Conservation (phyloP, 306 rosid species). For the Morella rubra region DNA sequence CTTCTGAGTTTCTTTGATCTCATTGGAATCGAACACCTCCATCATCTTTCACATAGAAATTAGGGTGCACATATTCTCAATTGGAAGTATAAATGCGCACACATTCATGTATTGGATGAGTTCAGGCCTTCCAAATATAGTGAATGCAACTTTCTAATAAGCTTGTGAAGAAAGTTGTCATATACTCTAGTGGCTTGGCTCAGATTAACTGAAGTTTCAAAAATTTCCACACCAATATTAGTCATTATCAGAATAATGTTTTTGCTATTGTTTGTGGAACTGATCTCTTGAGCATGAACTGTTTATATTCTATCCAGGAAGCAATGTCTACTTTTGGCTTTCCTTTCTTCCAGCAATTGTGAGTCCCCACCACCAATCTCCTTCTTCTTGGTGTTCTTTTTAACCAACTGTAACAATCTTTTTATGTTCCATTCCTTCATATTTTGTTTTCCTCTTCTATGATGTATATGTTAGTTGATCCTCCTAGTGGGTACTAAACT, state of each 20-base stretch:
- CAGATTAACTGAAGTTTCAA: background rate
- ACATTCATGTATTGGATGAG: background rate
- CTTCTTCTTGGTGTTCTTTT: background rate
- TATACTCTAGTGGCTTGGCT: slow-evolving; percentile 3
- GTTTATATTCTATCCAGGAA: slow-evolving; percentile 57
- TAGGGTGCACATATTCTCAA: background rate
- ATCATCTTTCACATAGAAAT: background rate
- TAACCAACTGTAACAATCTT: slow-evolving; percentile 17
- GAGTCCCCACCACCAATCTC: slow-evolving; percentile 36
- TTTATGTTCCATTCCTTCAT: slow-evolving; percentile 10
- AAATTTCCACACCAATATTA: background rate
- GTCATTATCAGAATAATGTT: background rate
- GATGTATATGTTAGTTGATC: slow-evolving; percentile 54
- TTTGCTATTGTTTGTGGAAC: slow-evolving; percentile 5
- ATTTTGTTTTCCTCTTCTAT: background rate
- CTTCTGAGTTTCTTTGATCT: background rate
- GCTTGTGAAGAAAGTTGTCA: background rate
- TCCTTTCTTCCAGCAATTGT: slow-evolving; percentile 89
- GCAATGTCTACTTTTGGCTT: slow-evolving; percentile 86
- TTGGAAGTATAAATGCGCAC: background rate
- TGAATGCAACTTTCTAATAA: background rate
- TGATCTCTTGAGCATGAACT: slow-evolving; percentile 21
- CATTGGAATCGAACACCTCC: background rate
- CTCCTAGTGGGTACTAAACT: slow-evolving; percentile 80
- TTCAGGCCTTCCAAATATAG: background rate